Base-by-base conservation (phyloP, 2,329 filamentous ascomycete species). In the Chrysoporthe cubensis region DNA sequence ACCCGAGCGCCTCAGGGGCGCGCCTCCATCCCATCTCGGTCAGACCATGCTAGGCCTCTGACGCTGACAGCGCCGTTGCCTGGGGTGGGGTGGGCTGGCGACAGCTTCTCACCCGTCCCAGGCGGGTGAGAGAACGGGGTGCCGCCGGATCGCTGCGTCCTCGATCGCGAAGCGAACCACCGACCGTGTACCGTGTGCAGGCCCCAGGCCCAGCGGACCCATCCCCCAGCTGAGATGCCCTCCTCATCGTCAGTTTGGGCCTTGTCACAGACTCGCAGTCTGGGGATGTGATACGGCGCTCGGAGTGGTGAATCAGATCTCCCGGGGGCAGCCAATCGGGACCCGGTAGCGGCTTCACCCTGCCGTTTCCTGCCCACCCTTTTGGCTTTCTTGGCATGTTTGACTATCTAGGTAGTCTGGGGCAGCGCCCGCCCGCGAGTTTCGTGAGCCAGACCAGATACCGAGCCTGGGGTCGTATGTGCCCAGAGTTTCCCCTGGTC, bases 221-320 rank as follows among this genome's bases (percentile, higher is more conserved):
- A 59, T 34, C n/a, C n/a, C 16, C 32, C 32, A n/a, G 18, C 18
- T n/a, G 16, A 59, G 54, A 26, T 59, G 42, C 5, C 21, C 52
- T 14, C 40, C 40, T 52, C 67, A 64, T 61, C 60, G 60, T 58
- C 67, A 66, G 64, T 69, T 63, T 61, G 64, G 67, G 64, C 61
- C 67, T 59, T 66, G 67, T 66, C 64, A 66, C 64, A 69, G 67
- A 40, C 37, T 60, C 40, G 32, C 13, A 26, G 21, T 57, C 57
- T 66, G 66, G 50, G 59, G 52, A 60, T 62, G 61, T 67, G 66
- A 67, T 64, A 67, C 54, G 50, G 62, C 62, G 48, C 59, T 34
- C 59, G 63, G 58, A 64, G 62, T 68, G 66, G 58, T 68, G 63
- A 68, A 66, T 62, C 66, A 62, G 63, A 62, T 65, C 50, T 65